These are phyloP conservation scores for Sanghuangporus weigelae DNA, from an alignment of 1,284 basidiomycete genomes.

Conservation along the genomic window DNA sequence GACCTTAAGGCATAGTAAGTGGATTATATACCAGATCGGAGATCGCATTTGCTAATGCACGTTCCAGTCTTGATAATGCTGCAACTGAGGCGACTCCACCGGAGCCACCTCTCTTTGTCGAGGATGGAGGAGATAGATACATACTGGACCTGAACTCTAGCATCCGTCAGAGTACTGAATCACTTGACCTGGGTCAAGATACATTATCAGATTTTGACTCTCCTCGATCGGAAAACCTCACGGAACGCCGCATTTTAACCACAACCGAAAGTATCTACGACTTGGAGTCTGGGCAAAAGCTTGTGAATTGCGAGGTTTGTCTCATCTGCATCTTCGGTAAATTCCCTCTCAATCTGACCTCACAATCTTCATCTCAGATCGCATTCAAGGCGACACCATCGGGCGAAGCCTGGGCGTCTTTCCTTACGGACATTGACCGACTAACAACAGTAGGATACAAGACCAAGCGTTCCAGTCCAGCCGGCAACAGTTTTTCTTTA, in stretches of 20 bases:
- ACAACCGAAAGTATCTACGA: conserved; percentile 46
- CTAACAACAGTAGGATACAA: conserved; percentile 31
- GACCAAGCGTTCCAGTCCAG: conserved; percentile 8
- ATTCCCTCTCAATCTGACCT: not conserved
- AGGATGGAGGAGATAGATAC: conserved; percentile 37
- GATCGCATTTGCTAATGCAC: not conserved
- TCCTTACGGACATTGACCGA: conserved; percentile 49
- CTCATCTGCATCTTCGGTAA: not conserved
- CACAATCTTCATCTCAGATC: not conserved
- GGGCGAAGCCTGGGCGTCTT: conserved; percentile 43
- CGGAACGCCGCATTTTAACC: conserved; percentile 16
- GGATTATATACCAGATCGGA: not conserved
- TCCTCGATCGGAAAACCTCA: not conserved
- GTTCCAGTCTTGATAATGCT: conserved; percentile 21
- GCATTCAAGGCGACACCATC: conserved; percentile 29
- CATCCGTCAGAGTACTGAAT: conserved; percentile 43
- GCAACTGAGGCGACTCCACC: conserved; percentile 31
- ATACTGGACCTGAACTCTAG: conserved; percentile 45
- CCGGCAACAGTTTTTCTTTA: not conserved
- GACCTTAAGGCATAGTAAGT: conserved; percentile 44
- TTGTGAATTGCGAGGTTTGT: conserved; percentile 50
- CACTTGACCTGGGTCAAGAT: conserved; percentile 17
- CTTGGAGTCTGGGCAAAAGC: conserved; percentile 49
- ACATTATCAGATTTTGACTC: conserved; percentile 6
- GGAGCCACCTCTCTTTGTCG: conserved; percentile 47